phyloP scores from a whole-genome alignment of 2,329 filamentous ascomycete species.

The Cladosporium sp. region DNA sequence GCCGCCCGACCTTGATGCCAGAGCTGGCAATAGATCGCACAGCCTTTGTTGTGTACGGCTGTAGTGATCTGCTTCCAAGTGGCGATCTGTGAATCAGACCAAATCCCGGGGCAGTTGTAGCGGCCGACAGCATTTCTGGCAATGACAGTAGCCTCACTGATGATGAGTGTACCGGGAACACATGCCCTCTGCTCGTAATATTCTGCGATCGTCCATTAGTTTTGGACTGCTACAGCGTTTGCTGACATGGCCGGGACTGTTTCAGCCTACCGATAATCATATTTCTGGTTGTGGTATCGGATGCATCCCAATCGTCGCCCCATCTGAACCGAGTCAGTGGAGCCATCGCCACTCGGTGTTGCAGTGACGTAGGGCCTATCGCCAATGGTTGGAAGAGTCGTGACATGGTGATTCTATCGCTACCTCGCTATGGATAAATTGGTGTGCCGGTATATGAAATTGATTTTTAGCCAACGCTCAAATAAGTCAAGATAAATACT shows the following conservation, averaged over 20 bases:
- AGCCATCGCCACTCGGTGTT: conserved; percentile 51
- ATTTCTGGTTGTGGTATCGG: background rate
- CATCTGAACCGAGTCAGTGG: conserved; percentile 52
- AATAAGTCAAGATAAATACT: background rate
- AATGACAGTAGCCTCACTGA: conserved; percentile 35
- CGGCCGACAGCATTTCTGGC: conserved; percentile 26
- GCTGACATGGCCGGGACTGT: conserved; percentile 3
- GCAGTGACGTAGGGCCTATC: conserved; percentile 39
- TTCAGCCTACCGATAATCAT: conserved; percentile 15
- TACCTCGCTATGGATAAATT: background rate
- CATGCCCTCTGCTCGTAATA: conserved; percentile 31
- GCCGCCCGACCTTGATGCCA: conserved; percentile 49
- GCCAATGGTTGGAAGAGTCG: conserved; percentile 39
- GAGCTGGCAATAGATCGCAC: conserved; percentile 44
- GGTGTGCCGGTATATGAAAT: background rate
- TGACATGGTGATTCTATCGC: background rate
- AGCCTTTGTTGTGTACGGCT: conserved; percentile 49
- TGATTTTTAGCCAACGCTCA: background rate
- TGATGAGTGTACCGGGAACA: conserved; percentile 30
- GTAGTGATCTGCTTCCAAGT: conserved; percentile 51
- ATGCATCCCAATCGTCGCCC: conserved; percentile 34
- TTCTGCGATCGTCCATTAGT: conserved; percentile 22
- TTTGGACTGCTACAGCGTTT: conserved; percentile 34
- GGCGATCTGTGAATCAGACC: conserved; percentile 38
- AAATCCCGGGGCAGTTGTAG: conserved; percentile 29